A percentile compares a stretch with the other conserved stretches of the same genome.
These are phyloP conservation scores for Leccinum ochraceum DNA, from an alignment of 768 basidiomycete species.

Conservation along the genomic window DNA sequence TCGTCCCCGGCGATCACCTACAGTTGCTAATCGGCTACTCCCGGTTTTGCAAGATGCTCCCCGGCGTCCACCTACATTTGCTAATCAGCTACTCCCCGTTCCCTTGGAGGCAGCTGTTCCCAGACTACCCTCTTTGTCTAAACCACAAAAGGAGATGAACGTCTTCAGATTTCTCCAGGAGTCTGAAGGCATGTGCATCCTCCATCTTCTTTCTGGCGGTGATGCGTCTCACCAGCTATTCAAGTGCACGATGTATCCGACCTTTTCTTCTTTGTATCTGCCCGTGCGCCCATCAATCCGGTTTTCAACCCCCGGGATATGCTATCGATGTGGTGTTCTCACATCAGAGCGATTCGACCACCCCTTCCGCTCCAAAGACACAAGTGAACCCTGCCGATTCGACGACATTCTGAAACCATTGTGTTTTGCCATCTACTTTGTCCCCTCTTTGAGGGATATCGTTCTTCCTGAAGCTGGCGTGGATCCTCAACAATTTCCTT, in stretches of 20 bases:
- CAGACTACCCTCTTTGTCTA: not conserved
- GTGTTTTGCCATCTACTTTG: not conserved
- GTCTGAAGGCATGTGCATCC: not conserved
- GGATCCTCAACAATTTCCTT: not conserved
- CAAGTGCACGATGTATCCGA: not conserved
- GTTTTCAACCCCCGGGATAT: not conserved
- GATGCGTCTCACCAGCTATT: not conserved
- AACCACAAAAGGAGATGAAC: not conserved
- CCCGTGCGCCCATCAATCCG: not conserved
- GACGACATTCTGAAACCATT: not conserved
- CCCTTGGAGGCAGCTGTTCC: not conserved
- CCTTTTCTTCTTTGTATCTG: not conserved
- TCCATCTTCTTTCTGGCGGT: not conserved
- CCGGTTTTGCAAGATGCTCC: not conserved
- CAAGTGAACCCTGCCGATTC: not conserved
- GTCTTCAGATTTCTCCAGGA: slow-evolving; percentile 1
- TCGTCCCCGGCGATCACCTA: too few species aligned
- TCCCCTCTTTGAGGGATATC: not conserved
- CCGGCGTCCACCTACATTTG: not conserved
- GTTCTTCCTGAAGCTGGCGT: not conserved
- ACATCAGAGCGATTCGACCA: not conserved
- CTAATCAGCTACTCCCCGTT: not conserved
- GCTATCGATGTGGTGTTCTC: not conserved
- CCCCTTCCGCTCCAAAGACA: not conserved
- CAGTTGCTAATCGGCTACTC: not conserved